Conservation (phyloP, 169 alveolate species). For the Cyclospora cayetanensis region DNA sequence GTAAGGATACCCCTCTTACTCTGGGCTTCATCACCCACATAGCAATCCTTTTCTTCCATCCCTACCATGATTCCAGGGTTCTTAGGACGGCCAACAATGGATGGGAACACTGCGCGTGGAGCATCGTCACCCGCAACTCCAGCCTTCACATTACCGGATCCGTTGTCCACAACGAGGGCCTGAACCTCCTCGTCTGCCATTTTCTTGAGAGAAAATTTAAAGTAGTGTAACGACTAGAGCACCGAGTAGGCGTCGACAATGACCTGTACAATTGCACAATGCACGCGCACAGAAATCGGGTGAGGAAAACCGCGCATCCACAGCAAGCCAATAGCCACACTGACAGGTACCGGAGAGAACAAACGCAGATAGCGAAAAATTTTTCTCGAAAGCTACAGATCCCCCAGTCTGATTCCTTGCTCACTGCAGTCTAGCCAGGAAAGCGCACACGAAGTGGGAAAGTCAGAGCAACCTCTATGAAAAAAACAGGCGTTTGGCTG, state of each 20-base stretch:
- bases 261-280: slow-evolving; percentile 44
- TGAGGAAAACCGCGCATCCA: not conserved
- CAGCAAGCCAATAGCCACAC: slow-evolving; percentile 8
- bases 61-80: slow-evolving; percentile 94
- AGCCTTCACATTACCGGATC: slow-evolving; percentile 99
- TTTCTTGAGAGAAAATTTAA: slow-evolving; percentile 38
- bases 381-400: not conserved
- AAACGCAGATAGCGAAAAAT: slow-evolving; percentile 4
- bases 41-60: slow-evolving; percentile 96
- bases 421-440: not conserved
- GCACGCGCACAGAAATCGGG: slow-evolving; percentile 50
- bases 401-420: not conserved
- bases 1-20: slow-evolving; percentile 97
- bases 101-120: slow-evolving; percentile 99
- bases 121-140: slow-evolving; percentile 99
- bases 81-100: slow-evolving; percentile 98
- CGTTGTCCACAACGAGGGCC: slow-evolving; percentile 98
- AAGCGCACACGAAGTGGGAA: slow-evolving; percentile 50
- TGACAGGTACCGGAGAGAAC: not conserved
- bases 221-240: slow-evolving; percentile 33
- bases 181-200: slow-evolving; percentile 91
- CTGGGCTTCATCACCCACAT: slow-evolving; percentile 99
- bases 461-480: slow-evolving; percentile 50
- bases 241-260: slow-evolving; percentile 61
- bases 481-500: slow-evolving; percentile 17